Base-by-base conservation (phyloP, 1,284 basidiomycete genomes). In the Tilletiopsis washingtonensis region DNA sequence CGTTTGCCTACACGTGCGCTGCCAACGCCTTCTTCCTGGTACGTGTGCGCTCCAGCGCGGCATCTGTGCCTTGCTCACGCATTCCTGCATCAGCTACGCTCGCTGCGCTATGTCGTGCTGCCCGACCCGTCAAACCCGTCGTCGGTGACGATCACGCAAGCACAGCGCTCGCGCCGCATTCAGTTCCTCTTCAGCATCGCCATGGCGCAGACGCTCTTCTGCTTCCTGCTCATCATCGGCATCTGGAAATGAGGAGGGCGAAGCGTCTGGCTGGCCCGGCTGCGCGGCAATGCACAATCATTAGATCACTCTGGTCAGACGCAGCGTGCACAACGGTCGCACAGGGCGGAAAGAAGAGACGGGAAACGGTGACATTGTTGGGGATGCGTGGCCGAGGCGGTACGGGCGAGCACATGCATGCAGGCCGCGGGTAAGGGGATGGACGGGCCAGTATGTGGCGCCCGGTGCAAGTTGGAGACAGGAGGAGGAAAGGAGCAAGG, bases 21-120 rank as follows among this genome's bases (percentile, higher is more conserved):
- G 86, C 91, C 17, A 93, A 91, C 57, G 89, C 85, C 0, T 93
- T 97, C 76, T 97, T 98, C 81, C 77, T 96, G 43, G 88, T 90
- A 65, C 57, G 63, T 43, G 44, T 46, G 15, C 34, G 5, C 20
- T 49, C 20, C 23, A n/a, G 15, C 19, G 43, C 3, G 3, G 47
- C 12, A 24, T 17, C 29, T 23, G 25, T 19, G 7, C 23, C 39
- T 45, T 41, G 37, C 23, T 21, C 26, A 40, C 45, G 26, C 40
- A 17, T 40, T 17, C 37, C 42, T 14, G 4, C 45, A 42, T 41
- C 67, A 91, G 88, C 82, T 91, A 36, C 88, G 91, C 46, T 91
- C 91, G 3, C 79, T 97, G 23, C 86, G 90, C 49, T 88, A 88
- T 38, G 84, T 94, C 46, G 82, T 94, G 43, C 80, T 96, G 2